phyloP scores from a whole-genome alignment of 2,329 filamentous ascomycete species.

The Xylaria sp. region DNA sequence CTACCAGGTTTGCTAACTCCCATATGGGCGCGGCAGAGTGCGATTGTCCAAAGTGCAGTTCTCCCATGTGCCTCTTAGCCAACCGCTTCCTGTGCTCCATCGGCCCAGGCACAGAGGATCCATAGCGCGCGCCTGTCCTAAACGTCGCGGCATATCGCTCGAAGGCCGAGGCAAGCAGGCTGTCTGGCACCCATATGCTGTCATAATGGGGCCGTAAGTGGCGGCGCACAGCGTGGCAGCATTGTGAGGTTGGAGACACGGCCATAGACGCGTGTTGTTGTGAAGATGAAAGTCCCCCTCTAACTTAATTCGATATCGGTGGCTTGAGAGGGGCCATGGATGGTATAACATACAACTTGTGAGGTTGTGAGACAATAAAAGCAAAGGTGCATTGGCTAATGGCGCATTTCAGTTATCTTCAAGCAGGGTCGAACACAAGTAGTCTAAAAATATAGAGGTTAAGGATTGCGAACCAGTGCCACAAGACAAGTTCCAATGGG shows the following conservation, averaged over 20 bases:
- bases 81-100: conserved; percentile 60
- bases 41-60: conserved; percentile 50
- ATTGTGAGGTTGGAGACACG: conserved; percentile 51
- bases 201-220: conserved; percentile 48
- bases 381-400: not conserved
- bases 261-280: conserved; percentile 48
- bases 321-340: conserved; percentile 8
- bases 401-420: not conserved
- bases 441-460: not conserved
- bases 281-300: not conserved
- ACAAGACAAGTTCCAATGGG: no score
- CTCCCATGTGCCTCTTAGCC: conserved; percentile 60
- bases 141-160: conserved; percentile 49
- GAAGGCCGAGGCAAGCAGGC: conserved; percentile 57
- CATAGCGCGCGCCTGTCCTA: conserved; percentile 32
- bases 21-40: conserved; percentile 46
- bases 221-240: conserved; percentile 55
- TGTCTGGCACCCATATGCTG: conserved; percentile 65
- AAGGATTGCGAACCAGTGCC: no score
- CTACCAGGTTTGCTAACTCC: conserved; percentile 52
- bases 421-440: not conserved
- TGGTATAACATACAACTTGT: not conserved
- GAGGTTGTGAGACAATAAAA: not conserved
- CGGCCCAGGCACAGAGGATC: conserved; percentile 55
- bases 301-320: conserved; percentile 20